These are phyloP conservation scores for Solanum appendiculatum DNA, from an alignment of 257 asterid species.

Conservation along the genomic window DNA sequence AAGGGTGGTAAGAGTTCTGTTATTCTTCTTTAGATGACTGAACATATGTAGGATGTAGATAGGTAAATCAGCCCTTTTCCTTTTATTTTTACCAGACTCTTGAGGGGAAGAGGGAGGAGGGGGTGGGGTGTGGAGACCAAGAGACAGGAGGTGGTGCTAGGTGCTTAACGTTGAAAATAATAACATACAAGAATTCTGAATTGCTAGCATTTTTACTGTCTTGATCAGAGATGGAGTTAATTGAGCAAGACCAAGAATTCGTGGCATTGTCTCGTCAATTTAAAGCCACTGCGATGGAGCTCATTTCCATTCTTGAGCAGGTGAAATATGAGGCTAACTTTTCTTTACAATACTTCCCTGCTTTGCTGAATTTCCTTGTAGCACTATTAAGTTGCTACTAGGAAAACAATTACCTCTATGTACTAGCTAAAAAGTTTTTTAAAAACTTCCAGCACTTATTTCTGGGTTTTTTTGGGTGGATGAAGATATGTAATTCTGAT, in stretches of 20 bases:
- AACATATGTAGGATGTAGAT: background rate
- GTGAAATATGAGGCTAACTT: constrained; percentile 19
- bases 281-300: constrained; percentile 92
- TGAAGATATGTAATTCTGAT: background rate
- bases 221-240: constrained; percentile 80
- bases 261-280: constrained; percentile 83
- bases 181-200: constrained; percentile 12
- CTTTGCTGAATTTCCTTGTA: background rate
- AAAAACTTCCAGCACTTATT: background rate
- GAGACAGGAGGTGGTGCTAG: background rate
- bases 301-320: constrained; percentile 95
- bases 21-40: background rate
- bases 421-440: background rate
- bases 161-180: background rate
- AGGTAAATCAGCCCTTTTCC: background rate
- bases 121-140: background rate
- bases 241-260: constrained; percentile 94
- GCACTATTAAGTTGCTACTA: background rate
- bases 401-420: background rate
- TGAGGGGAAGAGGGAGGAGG: background rate
- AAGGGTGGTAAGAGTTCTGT: constrained; percentile 53
- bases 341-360: background rate
- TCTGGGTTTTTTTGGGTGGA: background rate
- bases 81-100: background rate
- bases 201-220: constrained; percentile 14